Conservation (phyloP, 345 rosid genomes). For the Lumnitzera littorea region DNA sequence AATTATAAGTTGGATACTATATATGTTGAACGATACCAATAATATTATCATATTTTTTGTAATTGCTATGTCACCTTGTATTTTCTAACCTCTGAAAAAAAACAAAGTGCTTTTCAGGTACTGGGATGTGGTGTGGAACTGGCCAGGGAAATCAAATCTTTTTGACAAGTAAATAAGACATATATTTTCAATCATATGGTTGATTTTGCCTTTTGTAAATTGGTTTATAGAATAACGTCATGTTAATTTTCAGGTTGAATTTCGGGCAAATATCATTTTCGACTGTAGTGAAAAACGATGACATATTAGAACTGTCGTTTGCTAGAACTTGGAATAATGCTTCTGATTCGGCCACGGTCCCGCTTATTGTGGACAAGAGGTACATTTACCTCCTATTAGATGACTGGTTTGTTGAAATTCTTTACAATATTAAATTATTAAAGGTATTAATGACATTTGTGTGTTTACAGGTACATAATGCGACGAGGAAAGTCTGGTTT, state of each 20-base stretch:
- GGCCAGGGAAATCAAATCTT: background rate
- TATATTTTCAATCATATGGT: too few relatives aligned
- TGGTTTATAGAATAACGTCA: too few relatives aligned
- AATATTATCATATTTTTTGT: too few relatives aligned
- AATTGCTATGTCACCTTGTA: background rate
- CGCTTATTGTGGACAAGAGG: conserved; percentile 15
- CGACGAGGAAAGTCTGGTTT: conserved; percentile 6
- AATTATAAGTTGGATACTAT: too few relatives aligned
- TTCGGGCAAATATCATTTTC: background rate
- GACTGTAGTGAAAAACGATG: conserved; percentile 2
- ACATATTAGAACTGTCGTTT: conserved; percentile 11
- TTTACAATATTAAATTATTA: background rate
- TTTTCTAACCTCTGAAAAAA: background rate
- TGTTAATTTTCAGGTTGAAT: too few relatives aligned
- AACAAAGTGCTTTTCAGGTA: conserved; percentile 3
- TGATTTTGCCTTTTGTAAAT: too few relatives aligned
- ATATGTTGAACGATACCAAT: too few relatives aligned
- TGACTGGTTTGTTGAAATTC: too few relatives aligned
- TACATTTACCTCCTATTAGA: background rate
- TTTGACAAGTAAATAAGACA: background rate
- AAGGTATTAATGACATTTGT: background rate
- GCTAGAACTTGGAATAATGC: conserved; percentile 7
- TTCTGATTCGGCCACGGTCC: background rate
- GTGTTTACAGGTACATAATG: conserved; percentile 9
- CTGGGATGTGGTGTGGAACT: conserved; percentile 7